Evolutionary conservation across 305 asterid species (phyloP), one percentile per base, ranked within the genome.

Genomic region (Ruellia speciosa): DNA sequence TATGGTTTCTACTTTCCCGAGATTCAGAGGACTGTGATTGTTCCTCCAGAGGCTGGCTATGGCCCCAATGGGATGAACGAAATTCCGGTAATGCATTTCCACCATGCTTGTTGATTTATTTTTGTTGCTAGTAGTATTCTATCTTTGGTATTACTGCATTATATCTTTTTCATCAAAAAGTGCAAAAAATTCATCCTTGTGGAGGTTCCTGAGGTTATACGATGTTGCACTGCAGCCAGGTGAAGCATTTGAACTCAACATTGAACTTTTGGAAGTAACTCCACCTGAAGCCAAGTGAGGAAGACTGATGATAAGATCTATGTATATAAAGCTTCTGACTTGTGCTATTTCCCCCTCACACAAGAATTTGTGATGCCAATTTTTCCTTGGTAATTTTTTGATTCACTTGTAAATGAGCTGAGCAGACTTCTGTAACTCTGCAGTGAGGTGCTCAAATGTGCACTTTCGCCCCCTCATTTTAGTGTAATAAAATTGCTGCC

Each of bases 41-140:
- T 90, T 66, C 84, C 95, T 59, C 90, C 96, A 0, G 98, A 85
- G 60, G 89, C 84, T 46, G 98, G 96, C 14, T 90, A 83, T 60
- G 96, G 95, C 20, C 70, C 81, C 18, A 85, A 45, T 65, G 96
- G 98, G 65, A 87, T 90, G 94, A 85, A 81, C 54, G 98, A 90
- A 74, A 90, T 90, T 31, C 96, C 98, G 79, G 96, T 90, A 87
- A 60, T 34, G 49, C 52, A 55, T 67, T 37, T 20, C 18, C 52
- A 10, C 45, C 65, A 47, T 15, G 56, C 31, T 35, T 31, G 24
- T 54, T n/a, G 50, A 54, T 31, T 49, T 15, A 31, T 34, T 46
- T 49, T 18, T 31, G 11, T 46, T 5, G 13, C 45, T 39, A n/a
- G n/a, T 7, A 3, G 10, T 2, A 7, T 12, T 39, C 10, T 39